phyloP scores from a whole-genome alignment of 176 grass and related monocot species.

The Oryza longistaminata region DNA sequence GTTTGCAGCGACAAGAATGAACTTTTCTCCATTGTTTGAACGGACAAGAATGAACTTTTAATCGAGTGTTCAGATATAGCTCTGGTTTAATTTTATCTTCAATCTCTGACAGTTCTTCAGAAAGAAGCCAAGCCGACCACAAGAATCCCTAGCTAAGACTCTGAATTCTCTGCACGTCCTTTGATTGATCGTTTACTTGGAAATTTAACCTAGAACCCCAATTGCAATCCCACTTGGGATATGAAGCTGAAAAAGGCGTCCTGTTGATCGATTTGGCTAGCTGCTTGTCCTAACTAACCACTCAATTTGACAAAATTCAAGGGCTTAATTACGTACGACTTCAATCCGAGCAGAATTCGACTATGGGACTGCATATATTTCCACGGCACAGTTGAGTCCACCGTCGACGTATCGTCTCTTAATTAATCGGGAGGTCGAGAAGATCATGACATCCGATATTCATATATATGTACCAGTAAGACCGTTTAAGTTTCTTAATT shows the following conservation, averaged over 20 bases:
- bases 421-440: background rate
- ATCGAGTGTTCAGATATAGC: background rate
- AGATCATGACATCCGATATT: background rate
- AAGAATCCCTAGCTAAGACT: background rate
- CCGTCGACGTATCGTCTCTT: background rate
- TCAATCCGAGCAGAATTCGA: background rate
- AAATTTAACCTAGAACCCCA: background rate
- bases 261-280: background rate
- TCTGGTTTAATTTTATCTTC: background rate
- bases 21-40: background rate
- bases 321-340: background rate
- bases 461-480: background rate
- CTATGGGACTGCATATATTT: background rate
- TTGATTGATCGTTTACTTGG: background rate
- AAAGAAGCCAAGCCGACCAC: background rate
- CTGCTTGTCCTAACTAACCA: background rate
- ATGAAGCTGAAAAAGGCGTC: background rate
- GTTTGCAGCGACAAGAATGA: background rate
- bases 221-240: background rate
- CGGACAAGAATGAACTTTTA: background rate
- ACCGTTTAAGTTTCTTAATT: background rate
- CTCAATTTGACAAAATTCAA: background rate
- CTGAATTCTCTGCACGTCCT: background rate
- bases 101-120: background rate
- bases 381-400: background rate